Percentiles rank a stretch among this genome's conserved stretches.
These are phyloP conservation scores for Psilocybe sp. DNA, from an alignment of 768 basidiomycete genomes.

Conservation along the genomic window DNA sequence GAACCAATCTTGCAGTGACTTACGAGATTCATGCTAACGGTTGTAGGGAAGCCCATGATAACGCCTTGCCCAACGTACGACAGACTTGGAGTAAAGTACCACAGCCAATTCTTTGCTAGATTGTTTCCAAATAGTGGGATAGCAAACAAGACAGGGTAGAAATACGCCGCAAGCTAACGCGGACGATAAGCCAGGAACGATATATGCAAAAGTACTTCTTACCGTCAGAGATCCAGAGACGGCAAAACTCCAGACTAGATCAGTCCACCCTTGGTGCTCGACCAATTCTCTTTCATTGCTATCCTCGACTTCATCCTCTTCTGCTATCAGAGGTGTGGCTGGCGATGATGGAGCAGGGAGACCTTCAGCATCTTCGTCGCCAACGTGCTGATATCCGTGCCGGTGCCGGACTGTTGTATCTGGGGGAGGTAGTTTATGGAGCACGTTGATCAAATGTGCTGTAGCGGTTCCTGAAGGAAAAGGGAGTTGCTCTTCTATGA, in stretches of 20 bases:
- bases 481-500: slow-evolving; percentile 89
- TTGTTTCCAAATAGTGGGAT: slow-evolving; percentile 83
- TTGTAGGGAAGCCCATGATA: slow-evolving; percentile 97
- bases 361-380: slow-evolving; percentile 28
- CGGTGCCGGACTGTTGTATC: slow-evolving; percentile 54
- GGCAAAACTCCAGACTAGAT: slow-evolving; percentile 75
- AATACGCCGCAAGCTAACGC: slow-evolving; percentile 74
- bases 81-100: slow-evolving; percentile 90
- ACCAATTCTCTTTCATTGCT: slow-evolving; percentile 44
- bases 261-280: slow-evolving; percentile 71
- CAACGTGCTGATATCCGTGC: slow-evolving; percentile 50
- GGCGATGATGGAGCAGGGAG: slow-evolving; percentile 8
- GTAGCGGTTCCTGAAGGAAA: slow-evolving; percentile 97
- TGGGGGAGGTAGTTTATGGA: slow-evolving; percentile 75
- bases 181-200: not conserved
- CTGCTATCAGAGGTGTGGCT: slow-evolving; percentile 10
- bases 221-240: slow-evolving; percentile 78
- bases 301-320: slow-evolving; percentile 30
- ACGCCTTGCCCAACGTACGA: slow-evolving; percentile 96
- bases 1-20: slow-evolving; percentile 15
- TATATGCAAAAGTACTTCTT: slow-evolving; percentile 18
- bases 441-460: slow-evolving; percentile 88
- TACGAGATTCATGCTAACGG: slow-evolving; percentile 89
- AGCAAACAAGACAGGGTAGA: slow-evolving; percentile 86
- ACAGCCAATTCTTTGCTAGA: slow-evolving; percentile 85